These are phyloP conservation scores for Brettanomyces bruxellensis DNA, from an alignment of 805 yeast species.

Conservation along the genomic window DNA sequence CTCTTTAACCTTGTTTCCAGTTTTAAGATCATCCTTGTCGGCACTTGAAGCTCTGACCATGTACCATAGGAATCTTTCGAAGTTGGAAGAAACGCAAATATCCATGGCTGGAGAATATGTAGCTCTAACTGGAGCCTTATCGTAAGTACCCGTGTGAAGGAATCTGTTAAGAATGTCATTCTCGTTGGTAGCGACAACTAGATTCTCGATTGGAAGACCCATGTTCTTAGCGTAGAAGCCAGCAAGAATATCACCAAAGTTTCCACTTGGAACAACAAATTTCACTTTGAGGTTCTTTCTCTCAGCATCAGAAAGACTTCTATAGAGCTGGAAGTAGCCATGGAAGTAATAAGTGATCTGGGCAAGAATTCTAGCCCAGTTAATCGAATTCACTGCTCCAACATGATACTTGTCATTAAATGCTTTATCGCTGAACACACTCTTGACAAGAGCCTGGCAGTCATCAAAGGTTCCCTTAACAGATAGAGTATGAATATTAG, in stretches of 20 bases:
- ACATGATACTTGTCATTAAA: slow-evolving; percentile 87
- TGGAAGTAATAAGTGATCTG: slow-evolving; percentile 96
- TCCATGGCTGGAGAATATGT: slow-evolving; percentile 99
- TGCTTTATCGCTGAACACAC: slow-evolving; percentile 79
- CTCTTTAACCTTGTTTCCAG: slow-evolving; percentile 60
- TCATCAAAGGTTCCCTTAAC: slow-evolving; percentile 97
- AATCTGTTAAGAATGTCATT: slow-evolving; percentile 94
- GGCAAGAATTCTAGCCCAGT: slow-evolving; percentile 98
- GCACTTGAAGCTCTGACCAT: slow-evolving; percentile 68
- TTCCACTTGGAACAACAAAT: slow-evolving; percentile 95
- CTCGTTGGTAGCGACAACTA: slow-evolving; percentile 92
- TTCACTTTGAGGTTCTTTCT: slow-evolving; percentile 42
- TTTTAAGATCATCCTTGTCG: slow-evolving; percentile 46
- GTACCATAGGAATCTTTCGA: slow-evolving; percentile 95
- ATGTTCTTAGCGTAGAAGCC: slow-evolving; percentile 90
- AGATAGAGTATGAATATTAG: slow-evolving; percentile 89
- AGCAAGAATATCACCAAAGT: slow-evolving; percentile 96
- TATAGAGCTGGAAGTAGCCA: slow-evolving; percentile 69
- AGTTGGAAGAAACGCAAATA: slow-evolving; percentile 87
- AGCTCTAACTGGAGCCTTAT: slow-evolving; percentile 71
- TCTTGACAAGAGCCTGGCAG: slow-evolving; percentile 94
- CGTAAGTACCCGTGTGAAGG: slow-evolving; percentile 77
- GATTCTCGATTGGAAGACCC: slow-evolving; percentile 86
- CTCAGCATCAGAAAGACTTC: slow-evolving; percentile 23
- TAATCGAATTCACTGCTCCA: slow-evolving; percentile 97